Base-by-base conservation (phyloP, 208 protist genomes). In the Zelonia costaricensis region DNA sequence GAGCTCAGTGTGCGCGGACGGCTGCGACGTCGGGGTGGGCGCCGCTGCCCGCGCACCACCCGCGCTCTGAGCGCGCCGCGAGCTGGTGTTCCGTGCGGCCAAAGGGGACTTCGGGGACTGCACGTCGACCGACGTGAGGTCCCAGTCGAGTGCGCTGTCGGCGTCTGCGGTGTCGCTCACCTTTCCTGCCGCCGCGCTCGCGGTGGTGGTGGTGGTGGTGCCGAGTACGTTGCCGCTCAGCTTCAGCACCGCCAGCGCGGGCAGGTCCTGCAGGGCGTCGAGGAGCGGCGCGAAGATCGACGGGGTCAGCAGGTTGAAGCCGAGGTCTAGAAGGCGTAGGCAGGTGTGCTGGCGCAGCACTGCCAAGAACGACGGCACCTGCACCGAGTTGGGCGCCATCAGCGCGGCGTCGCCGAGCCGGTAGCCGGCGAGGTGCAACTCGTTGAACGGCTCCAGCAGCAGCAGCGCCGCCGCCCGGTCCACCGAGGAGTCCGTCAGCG, bases 191-290 rank as follows among this genome's bases (percentile, higher is more conserved):
- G n/a, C n/a, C 25, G 18, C 40, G 22, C 48, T 16, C 40, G 62
- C 68, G 3, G 65, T 67, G 16, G 33, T 54, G 25, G n/a, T n/a
- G n/a, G n/a, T n/a, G n/a, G n/a, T n/a, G n/a, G 40, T 48, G 27
- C 85, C 85, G 42, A 84, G 61, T 20, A 57, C 7, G 60, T 92
- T 92, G 12, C 86, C 86, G 12, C 74, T 77, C 1, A 92, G 69
- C 30, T 74, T 78, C 45, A 92, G 66, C 20, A 67, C 63, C 10
- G 47, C 46, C 23, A 92, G 69, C 18, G 64, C 35, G 15, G 76
- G 71, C 22, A 67, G 53, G 3, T 13, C 12, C 10, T 49, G 33
- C 1, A 74, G 13, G 0, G 65, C 54, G 1, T 57, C 12, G 25
- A 75, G 30, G 22, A 91, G 78, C 36, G 81, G 71, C 10, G 30